Base-by-base conservation (phyloP, 768 basidiomycete species). In the Trametes cingulata region DNA sequence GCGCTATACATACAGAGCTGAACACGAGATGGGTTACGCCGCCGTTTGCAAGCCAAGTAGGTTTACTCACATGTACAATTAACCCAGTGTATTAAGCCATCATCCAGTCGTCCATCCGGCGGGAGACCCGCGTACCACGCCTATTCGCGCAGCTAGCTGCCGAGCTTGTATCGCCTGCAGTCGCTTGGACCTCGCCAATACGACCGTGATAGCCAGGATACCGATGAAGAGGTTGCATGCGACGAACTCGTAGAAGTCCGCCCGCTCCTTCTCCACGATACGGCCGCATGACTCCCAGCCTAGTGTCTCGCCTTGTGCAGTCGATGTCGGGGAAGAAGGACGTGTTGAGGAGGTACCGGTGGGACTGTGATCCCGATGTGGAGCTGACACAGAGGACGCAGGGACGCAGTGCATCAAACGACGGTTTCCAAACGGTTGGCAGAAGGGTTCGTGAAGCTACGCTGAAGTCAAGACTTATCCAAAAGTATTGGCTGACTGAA, bases 261-360 rank as follows among this genome's bases (percentile, higher is more conserved):
- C 88, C 43, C 88, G 84, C 74, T 98, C 95, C 61, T 84, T 80
- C 19, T 77, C 74, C 45, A 90, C 79, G 36, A 95, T 90, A 62
- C 93, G 92, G 3, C 95, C 95, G 67, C 95, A 98, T 4, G 94
- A 86, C 69, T 94, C 89, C 93, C 94, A 98, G 6, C 93, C 94
- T 3, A 88, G 87, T 1, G 83, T 85, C 73, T 88, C 86, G 40
- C 85, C 86, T 33, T 65, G 68, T 4, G 60, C 48, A 10, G 67
- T 48, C 19, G 60, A 53, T 25, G 52, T 40, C 25, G 40, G 51
- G 43, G 37, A 33, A 25, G 36, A 24, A 58, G 65, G 45, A 63
- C 13, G 64, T 62, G 62, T 22, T 55, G 56, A 35, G 25, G 52
- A 6, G 24, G 52, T 13, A 48, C 22, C 2, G 20, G 20, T 19